Base-by-base conservation (phyloP, 2,329 filamentous ascomycete species). In the Reticulascus tulasneorum region DNA sequence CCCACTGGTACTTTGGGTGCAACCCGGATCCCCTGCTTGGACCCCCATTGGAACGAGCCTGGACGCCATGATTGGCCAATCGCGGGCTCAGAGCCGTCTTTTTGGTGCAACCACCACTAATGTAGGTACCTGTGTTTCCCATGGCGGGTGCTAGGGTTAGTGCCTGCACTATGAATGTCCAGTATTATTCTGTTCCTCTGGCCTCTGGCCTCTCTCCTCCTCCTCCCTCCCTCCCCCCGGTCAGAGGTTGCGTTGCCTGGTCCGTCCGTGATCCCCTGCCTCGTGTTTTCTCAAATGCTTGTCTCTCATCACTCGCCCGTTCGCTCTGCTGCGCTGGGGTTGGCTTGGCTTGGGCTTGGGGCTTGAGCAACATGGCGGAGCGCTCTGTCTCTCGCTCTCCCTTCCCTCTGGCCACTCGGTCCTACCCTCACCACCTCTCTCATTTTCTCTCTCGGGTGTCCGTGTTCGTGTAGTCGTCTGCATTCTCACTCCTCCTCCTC, bases 241-340 rank as follows among this genome's bases (percentile, higher is more conserved):
- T n/a, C n/a, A n/a, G n/a, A n/a, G n/a, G n/a, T n/a, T n/a, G n/a
- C n/a, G n/a, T n/a, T n/a, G n/a, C n/a, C n/a, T 30, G 28, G 18
- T 18, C 28, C 28, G 20, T 20, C 26, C 28, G 25, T 29, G 7
- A 23, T 38, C 34, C 42, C 42, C 42, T 42, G 35, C 29, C 42
- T 44, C 42, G 39, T 44, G 41, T 44, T 44, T 44, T 34, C 38
- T 42, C 34, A 25, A 37, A 37, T 42, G 41, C 41, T n/a, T n/a
- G n/a, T n/a, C n/a, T n/a, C n/a, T n/a, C n/a, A n/a, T 15, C 31
- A 33, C 25, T 10, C 13, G 25, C 20, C 25, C 20, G 31, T 17
- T 29, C 15, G 19, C 10, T 18, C 23, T 19, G 5, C 23, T 32
- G 35, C n/a, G 18, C 29, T 33, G 29, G 19, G 23, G 13, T 16